Base-by-base conservation (phyloP, 208 protist species). In the Acanthamoeba triangularis region DNA sequence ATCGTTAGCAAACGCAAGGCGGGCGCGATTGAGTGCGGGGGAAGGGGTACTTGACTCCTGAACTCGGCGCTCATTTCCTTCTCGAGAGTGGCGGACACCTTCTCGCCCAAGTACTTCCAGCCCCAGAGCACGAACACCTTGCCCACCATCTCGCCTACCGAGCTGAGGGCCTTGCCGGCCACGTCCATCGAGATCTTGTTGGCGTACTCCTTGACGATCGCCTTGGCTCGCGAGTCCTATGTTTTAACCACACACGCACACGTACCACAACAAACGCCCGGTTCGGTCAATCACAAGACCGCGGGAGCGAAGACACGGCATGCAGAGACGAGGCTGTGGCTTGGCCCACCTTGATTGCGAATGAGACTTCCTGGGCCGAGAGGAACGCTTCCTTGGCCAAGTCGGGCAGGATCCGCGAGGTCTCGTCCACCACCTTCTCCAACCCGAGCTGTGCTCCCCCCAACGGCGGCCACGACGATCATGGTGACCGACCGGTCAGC, bases 141-240 rank as follows among this genome's bases (percentile, higher is more conserved):
- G 20, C 49, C 84, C n/a, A 91, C 84, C 84, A 91, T 91, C 84
- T 91, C 84, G 33, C 84, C 84, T 52, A 91, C 84, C n/a, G 84
- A 33, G 18, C 84, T 61, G 20, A 91, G 41, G 35, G 84, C 84
- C 41, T 91, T 91, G 54, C 84, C 84, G 33, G 84, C 49, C 33
- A 91, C 84, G 35, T 91, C 84, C 84, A 91, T 91, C 25, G 84
- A 91, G 10, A 91, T 91, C 41, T 65, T 61, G 59, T 91, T 91
- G 13, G 84, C 84, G 59, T 91, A 65, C 49, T 91, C 84, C 84
- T 91, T 91, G 14, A 91, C 84, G 10, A 91, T 91, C 35, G 84
- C 84, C 41, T 91, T 91, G 0, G 84, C 84, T 69, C 25, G 84
- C 13, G 30, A 13, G 23, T 91, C 84, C 84, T 91, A 52, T 13